Base-by-base conservation (phyloP, 75 land plant genomes). In the Chamaecyparis obtusa region DNA sequence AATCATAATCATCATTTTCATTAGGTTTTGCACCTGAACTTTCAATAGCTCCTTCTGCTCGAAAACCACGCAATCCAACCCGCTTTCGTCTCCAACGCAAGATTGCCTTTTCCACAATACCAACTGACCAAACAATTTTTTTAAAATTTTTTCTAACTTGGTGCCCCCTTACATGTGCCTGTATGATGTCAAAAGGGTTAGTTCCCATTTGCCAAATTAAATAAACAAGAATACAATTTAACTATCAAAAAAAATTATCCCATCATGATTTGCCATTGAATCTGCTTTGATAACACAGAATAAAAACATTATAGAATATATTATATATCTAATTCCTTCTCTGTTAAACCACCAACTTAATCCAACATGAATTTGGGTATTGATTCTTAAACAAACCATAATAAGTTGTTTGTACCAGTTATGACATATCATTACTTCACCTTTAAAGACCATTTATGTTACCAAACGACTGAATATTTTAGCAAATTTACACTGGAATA, bases 91-190 rank as follows among this genome's bases (percentile, higher is more conserved):
- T 89, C 99, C 99, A 97, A 1, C 99, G 94, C 86, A 97, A 85
- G n/a, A 97, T 95, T 35, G 90, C 93, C 83, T 97, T 97, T 86
- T 97, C 99, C 27, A 97, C 90, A 84, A 97, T 94, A 41, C 99
- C 85, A 30, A 96, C 98, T 24, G 96, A 94, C 97, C 99, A 96
- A 30, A 96, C 85, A 16, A 97, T 86, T 88, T 93, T 95, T 86
- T 87, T 94, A 87, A 93, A 93, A 30, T 96, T 95, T 88, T 93
- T 97, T 24, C 98, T 95, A 75, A 96, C 99, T 88, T 92, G 96
- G 79, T 96, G 95, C 7, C 99, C 99, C 77, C 99, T 89, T 32
- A 96, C 91, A 89, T 96, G 96, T 46, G 99, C 99, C 94, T 97
- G 93, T 83, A 90, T 83, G 9, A 44, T 19, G 83, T 35, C 27